phyloP scores from a whole-genome alignment of 257 asterid genomes.

The Datura wrightii region DNA sequence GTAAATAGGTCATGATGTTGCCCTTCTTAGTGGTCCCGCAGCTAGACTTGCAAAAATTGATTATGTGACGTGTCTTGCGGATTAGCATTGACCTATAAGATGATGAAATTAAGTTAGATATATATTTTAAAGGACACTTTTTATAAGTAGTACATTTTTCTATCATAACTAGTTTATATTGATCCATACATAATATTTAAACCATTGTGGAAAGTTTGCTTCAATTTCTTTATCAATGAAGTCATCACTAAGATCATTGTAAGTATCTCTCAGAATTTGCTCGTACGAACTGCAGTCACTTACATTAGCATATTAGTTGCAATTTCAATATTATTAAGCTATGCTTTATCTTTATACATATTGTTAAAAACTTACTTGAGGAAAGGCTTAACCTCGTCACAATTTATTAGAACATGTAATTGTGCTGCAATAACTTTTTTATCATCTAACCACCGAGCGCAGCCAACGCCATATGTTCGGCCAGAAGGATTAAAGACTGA shows the following conservation, averaged over 20 bases:
- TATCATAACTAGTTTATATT: too few relatives aligned
- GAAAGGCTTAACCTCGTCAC: background rate
- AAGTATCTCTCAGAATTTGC: background rate
- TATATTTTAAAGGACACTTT: too few relatives aligned
- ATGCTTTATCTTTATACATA: too few relatives aligned
- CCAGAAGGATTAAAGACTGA: background rate
- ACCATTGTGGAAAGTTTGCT: background rate
- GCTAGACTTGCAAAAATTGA: background rate
- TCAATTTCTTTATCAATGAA: background rate
- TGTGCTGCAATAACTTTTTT: background rate
- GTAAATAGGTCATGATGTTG: background rate
- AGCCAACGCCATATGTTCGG: too few relatives aligned
- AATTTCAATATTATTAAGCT: background rate
- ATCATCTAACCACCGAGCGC: background rate
- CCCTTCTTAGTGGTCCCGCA: background rate
- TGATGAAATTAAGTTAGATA: too few relatives aligned
- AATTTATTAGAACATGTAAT: background rate
- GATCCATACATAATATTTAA: background rate
- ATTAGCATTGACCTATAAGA: background rate
- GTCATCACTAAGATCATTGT: background rate
- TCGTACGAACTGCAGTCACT: background rate
- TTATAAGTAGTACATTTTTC: too few relatives aligned
- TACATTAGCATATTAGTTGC: background rate
- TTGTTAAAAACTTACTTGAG: background rate
- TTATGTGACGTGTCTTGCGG: background rate